phyloP scores from a whole-genome alignment of 1,284 basidiomycete genomes.

The Boletellus sp. region DNA sequence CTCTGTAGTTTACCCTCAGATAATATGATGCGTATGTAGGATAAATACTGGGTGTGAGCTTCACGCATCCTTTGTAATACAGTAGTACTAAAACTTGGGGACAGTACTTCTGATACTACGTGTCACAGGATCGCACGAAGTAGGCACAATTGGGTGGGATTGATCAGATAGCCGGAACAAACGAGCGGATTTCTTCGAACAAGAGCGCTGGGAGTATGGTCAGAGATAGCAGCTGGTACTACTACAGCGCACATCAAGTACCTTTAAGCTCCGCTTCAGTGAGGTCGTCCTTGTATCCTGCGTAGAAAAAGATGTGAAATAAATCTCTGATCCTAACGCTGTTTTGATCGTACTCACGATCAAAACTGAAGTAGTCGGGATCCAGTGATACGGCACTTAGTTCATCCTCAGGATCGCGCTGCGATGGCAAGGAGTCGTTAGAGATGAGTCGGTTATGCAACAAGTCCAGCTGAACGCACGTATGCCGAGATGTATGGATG shows the following conservation, averaged over 20 bases:
- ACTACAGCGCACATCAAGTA: slow-evolving; percentile 31
- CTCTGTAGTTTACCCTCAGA: slow-evolving; percentile 3
- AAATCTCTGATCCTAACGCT: neutral
- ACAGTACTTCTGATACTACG: neutral
- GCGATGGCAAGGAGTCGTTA: slow-evolving; percentile 2
- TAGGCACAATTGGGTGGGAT: neutral
- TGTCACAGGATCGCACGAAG: neutral
- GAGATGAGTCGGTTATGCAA: too few relatives aligned
- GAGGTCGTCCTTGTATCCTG: slow-evolving; percentile 73
- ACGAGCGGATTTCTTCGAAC: slow-evolving; percentile 66
- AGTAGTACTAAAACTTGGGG: neutral
- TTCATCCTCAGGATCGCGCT: slow-evolving; percentile 87
- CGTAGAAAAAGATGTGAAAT: slow-evolving; percentile 11
- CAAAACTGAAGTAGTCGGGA: slow-evolving; percentile 85
- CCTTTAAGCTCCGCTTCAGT: slow-evolving; percentile 72
- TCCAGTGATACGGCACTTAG: slow-evolving; percentile 71
- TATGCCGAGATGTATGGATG: slow-evolving; percentile 93
- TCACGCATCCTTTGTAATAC: neutral
- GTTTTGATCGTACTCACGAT: slow-evolving; percentile 45
- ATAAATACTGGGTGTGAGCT: slow-evolving; percentile 19
- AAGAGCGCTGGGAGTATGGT: slow-evolving; percentile 42
- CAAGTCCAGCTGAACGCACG: slow-evolving; percentile 33
- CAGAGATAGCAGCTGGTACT: slow-evolving; percentile 12
- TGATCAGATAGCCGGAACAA: slow-evolving; percentile 51
- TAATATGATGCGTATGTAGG: slow-evolving; percentile 21